Percentiles rank a stretch among this genome's conserved stretches.
Evolutionary conservation across 1,139 yeast species (phyloP).

Genomic region (Waltiozyma sp.): DNA sequence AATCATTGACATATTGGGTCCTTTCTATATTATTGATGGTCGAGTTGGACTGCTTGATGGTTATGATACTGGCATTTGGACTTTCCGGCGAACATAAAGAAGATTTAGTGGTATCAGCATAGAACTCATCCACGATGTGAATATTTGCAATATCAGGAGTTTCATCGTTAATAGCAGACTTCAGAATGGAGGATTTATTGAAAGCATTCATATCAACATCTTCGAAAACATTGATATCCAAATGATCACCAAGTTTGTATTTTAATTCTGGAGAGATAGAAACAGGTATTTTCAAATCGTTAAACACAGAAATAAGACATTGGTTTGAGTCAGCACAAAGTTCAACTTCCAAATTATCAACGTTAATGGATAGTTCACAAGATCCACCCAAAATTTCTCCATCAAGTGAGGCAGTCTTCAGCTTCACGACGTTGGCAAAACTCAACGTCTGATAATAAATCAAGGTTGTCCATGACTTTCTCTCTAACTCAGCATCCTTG

Average conservation of each 20-base stretch:
- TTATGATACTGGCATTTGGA: not conserved
- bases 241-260: slow-evolving; percentile 28
- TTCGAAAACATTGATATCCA: slow-evolving; percentile 35
- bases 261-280: slow-evolving; percentile 46
- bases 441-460: slow-evolving; percentile 29
- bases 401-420: slow-evolving; percentile 28
- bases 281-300: slow-evolving; percentile 64
- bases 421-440: slow-evolving; percentile 33
- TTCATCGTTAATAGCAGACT: not conserved
- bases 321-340: slow-evolving; percentile 82
- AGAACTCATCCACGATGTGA: not conserved
- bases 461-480: slow-evolving; percentile 24
- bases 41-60: not conserved
- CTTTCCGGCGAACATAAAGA: not conserved
- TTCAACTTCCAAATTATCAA: slow-evolving; percentile 42
- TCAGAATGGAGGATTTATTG: not conserved
- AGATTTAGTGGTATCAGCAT: not conserved
- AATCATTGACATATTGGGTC: not conserved
- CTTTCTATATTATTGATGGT: not conserved
- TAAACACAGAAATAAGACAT: slow-evolving; percentile 52
- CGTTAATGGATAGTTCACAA: slow-evolving; percentile 28
- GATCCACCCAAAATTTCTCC: slow-evolving; percentile 5
- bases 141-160: not conserved
- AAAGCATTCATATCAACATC: slow-evolving; percentile 34
- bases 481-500: slow-evolving; percentile 2